These are phyloP conservation scores for Pseudozyma thailandica DNA, from an alignment of 1,284 basidiomycete species.

Conservation along the genomic window DNA sequence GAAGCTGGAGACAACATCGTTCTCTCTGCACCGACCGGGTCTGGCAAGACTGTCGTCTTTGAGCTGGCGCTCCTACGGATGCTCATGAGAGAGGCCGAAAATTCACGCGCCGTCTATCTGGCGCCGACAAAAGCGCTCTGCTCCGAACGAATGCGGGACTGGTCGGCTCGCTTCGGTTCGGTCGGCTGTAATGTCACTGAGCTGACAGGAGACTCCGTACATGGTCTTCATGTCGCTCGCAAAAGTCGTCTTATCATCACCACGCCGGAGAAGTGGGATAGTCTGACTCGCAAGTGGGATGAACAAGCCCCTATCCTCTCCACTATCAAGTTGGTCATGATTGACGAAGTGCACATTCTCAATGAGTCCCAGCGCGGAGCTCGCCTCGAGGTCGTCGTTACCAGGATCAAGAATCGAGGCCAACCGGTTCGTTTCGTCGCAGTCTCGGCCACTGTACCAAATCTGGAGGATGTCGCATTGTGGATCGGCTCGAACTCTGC, in stretches of 20 bases:
- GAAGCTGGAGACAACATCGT: conserved; percentile 80
- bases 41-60: conserved; percentile 76
- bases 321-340: conserved; percentile 71
- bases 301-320: conserved; percentile 53
- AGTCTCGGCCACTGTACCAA: conserved; percentile 93
- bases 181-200: conserved; percentile 81
- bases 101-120: conserved; percentile 82
- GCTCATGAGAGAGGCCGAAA: conserved; percentile 71
- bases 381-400: conserved; percentile 87
- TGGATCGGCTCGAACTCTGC: conserved; percentile 77
- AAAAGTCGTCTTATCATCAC: conserved; percentile 69
- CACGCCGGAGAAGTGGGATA: conserved; percentile 73
- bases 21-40: conserved; percentile 60
- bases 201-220: conserved; percentile 73
- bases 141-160: conserved; percentile 83
- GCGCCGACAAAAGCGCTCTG: conserved; percentile 90
- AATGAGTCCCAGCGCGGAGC: conserved; percentile 74
- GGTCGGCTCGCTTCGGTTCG: conserved; percentile 80
- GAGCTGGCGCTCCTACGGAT: conserved; percentile 87
- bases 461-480: conserved; percentile 85
- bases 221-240: conserved; percentile 39
- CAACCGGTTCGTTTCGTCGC: conserved; percentile 81
- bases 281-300: conserved; percentile 54
- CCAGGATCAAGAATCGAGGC: conserved; percentile 81
- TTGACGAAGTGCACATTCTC: conserved; percentile 95